Evolutionary conservation across 768 basidiomycete species (phyloP).

Genomic region (Dacryopinax primogenitus): DNA sequence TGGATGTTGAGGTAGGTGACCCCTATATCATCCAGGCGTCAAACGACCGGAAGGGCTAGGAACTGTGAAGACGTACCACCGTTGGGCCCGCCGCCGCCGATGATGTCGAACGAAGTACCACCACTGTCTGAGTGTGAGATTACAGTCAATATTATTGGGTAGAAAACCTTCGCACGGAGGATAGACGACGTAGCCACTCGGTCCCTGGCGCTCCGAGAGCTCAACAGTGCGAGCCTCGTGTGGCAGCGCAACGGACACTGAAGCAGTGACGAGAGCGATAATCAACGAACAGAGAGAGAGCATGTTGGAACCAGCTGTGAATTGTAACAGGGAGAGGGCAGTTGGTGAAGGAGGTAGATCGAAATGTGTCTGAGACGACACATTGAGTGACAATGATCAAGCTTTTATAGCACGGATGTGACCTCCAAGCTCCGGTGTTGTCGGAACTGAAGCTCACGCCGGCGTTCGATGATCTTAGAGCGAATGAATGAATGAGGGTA

Average conservation of each 20-base stretch:
- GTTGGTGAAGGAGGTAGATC: too few species aligned
- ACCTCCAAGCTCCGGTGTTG: too few species aligned
- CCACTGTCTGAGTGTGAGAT: neutral
- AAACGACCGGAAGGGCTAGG: neutral
- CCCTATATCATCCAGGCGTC: neutral
- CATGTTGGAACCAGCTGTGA: too few species aligned
- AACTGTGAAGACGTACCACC: neutral
- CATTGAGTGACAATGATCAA: too few species aligned
- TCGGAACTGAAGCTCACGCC: too few species aligned
- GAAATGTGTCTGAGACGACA: too few species aligned
- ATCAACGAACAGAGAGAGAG: neutral
- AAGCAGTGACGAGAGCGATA: neutral
- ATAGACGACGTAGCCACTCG: slow-evolving; percentile 2
- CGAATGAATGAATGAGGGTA: too few species aligned
- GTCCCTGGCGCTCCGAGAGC: neutral
- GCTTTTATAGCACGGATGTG: too few species aligned
- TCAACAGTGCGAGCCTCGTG: neutral
- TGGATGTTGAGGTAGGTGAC: neutral
- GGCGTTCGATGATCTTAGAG: too few species aligned
- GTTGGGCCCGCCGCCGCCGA: neutral
- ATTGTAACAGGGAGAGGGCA: too few species aligned
- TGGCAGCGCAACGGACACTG: neutral
- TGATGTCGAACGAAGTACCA: neutral
- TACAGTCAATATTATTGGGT: neutral
- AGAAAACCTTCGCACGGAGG: neutral